Evolutionary conservation across 192 early-diverging fungal species (phyloP).

Genomic region (Coemansia sp.): DNA sequence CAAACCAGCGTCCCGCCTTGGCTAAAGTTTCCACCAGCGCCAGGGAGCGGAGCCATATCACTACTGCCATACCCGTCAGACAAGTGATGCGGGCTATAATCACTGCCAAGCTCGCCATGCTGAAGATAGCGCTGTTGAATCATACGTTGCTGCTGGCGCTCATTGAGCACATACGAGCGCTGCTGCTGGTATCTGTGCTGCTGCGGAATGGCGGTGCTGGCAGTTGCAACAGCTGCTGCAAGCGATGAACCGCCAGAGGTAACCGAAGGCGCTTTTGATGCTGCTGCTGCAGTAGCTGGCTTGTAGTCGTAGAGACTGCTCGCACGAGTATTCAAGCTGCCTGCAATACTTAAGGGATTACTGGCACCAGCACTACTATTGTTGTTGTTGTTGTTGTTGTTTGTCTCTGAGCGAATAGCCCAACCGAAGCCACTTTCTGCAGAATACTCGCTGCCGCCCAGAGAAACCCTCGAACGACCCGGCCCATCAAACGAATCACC

Average conservation of each 20-base stretch:
- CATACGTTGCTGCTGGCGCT: conserved; percentile 43
- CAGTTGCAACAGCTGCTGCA: neutral
- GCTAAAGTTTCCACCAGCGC: conserved; percentile 1
- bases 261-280: neutral
- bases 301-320: conserved; percentile 31
- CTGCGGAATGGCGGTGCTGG: neutral
- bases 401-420: conserved; percentile 33
- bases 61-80: conserved; percentile 3
- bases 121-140: conserved; percentile 31
- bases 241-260: neutral
- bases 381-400: conserved; percentile 8
- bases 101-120: conserved; percentile 10
- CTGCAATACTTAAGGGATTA: conserved; percentile 16
- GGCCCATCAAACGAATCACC: conserved; percentile 40
- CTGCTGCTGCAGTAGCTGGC: conserved; percentile 1
- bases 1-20: conserved; percentile 10
- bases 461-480: conserved; percentile 42
- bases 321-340: conserved; percentile 25
- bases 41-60: conserved; percentile 1
- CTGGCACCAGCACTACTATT: neutral
- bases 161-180: conserved; percentile 24
- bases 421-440: conserved; percentile 39
- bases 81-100: neutral
- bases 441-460: conserved; percentile 38
- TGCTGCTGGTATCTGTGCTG: neutral